A percentile compares a stretch with the other conserved stretches of the same genome.
Evolutionary conservation across 2,329 filamentous ascomycete genomes (phyloP).

Genomic region (Verticillium isaacii): DNA sequence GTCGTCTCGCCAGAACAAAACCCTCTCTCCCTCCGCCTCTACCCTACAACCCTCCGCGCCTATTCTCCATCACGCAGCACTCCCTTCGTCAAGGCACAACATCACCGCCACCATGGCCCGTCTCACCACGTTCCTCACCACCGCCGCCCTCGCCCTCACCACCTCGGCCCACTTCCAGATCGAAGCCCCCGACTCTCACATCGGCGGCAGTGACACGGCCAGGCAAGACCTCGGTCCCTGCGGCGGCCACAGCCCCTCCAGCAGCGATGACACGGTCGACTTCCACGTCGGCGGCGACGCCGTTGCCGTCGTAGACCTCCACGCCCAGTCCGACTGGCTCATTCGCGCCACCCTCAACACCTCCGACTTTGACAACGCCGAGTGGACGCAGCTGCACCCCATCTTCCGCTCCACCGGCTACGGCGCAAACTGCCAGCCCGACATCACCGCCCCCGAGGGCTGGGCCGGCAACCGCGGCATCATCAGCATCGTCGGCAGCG

Average conservation of each 20-base stretch:
- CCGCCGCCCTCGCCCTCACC: conserved; percentile 28
- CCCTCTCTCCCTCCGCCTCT: background rate
- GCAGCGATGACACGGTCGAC: conserved; percentile 31
- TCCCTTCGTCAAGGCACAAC: background rate
- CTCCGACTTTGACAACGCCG: conserved; percentile 28
- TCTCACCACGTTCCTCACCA: conserved; percentile 23
- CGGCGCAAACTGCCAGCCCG: conserved; percentile 48
- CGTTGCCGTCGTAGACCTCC: conserved; percentile 41
- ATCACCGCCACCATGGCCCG: conserved; percentile 10
- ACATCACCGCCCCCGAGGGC: conserved; percentile 40
- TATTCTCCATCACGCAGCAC: background rate
- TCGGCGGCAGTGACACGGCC: conserved; percentile 44
- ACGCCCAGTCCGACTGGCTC: conserved; percentile 50
- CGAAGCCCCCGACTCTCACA: conserved; percentile 34
- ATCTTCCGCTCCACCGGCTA: conserved; percentile 50
- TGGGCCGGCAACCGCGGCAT: conserved; percentile 52
- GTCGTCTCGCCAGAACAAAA: background rate
- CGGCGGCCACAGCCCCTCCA: conserved; percentile 46
- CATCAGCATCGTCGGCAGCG: conserved; percentile 45
- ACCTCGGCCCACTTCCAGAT: conserved; percentile 51
- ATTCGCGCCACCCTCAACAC: conserved; percentile 52
- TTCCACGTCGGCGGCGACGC: conserved; percentile 55
- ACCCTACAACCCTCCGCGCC: background rate
- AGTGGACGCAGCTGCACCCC: conserved; percentile 52
- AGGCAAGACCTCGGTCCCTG: conserved; percentile 44